Evolutionary conservation across 805 yeast species (phyloP), one percentile per base, ranked within the genome.

Genomic region (Candida maesae): DNA sequence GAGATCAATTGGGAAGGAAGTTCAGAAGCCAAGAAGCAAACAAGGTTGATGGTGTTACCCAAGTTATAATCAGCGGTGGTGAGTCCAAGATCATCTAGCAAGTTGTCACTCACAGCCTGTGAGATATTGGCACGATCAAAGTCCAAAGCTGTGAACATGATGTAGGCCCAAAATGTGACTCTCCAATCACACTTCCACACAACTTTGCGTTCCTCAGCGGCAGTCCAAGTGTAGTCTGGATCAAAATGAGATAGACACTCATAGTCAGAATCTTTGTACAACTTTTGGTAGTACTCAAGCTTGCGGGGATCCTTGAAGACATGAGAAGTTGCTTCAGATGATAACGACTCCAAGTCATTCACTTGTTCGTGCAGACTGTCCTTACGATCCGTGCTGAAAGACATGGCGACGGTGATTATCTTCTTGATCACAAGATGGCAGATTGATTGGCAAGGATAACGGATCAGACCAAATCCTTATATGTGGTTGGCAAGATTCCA

Each of bases 1-100:
- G 83, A 74, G 24, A 81, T 65, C 47, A 81, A 64, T 53, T 81
- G 85, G 2, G 84, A 78, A 0, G 87, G 87, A 11, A 81, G 57
- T 56, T 81, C 87, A 14, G 82, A 74, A 17, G 63, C 51, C 38
- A 80, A 56, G 52, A 81, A 81, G 34, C 73, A 65, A 6, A 77
- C 64, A 45, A 68, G 63, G 50, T 73, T 73, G 30, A 81, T 66
- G 4, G 82, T 77, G 45, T 67, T 72, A 17, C 84, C 88, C 29
- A 66, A 55, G 57, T 81, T 82, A 56, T 71, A 79, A 42, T 81
- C 75, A 50, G 74, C 63, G 12, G 82, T 78, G n/a, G 71, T 70
- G 52, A 81, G 51, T 1, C 64, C 54, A 41, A 79, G 61, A 47
- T 50, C 51, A 20, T 31, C 33, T 17, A 50, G 35, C 39, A 50